These are phyloP conservation scores for Fusarium proliferatum DNA, from an alignment of 2,329 filamentous ascomycete genomes.

Conservation along the genomic window DNA sequence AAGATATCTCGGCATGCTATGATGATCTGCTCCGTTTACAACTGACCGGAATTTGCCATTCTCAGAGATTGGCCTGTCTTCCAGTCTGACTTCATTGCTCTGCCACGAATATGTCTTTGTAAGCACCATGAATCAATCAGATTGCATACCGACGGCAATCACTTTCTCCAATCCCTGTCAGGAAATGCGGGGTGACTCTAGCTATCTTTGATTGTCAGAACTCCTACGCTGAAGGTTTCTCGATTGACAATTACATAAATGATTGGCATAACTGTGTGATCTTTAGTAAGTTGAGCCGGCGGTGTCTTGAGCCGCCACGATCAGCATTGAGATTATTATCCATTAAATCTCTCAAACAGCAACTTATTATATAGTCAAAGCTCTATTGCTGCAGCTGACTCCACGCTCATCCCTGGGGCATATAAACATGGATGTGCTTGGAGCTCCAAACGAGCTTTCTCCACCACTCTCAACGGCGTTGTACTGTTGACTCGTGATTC, in stretches of 20 bases:
- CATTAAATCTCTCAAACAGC: conserved; percentile 17
- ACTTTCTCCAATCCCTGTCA: conserved; percentile 7
- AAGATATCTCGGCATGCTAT: neutral
- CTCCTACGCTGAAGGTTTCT: neutral
- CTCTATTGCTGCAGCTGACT: conserved; percentile 13
- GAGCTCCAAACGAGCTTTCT: conserved; percentile 28
- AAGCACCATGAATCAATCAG: conserved; percentile 28
- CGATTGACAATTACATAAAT: conserved; percentile 28
- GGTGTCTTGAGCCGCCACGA: neutral
- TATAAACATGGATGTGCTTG: conserved; percentile 17
- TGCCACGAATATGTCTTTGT: conserved; percentile 23
- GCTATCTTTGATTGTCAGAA: conserved; percentile 29
- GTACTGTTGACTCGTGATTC: conserved; percentile 28
- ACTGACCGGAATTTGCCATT: neutral
- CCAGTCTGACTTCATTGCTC: conserved; percentile 20
- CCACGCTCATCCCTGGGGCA: conserved; percentile 31
- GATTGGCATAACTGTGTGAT: conserved; percentile 12
- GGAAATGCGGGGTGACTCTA: conserved; percentile 26
- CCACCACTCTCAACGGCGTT: conserved; percentile 28
- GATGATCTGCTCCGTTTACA: conserved; percentile 1
- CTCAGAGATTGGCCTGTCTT: neutral
- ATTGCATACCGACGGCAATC: conserved; percentile 15
- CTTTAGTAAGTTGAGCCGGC: neutral
- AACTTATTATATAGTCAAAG: neutral
- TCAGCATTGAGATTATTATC: neutral